Conservation (phyloP, 352 stramenopile genomes). For the Phytophthora pseudosyringae region DNA sequence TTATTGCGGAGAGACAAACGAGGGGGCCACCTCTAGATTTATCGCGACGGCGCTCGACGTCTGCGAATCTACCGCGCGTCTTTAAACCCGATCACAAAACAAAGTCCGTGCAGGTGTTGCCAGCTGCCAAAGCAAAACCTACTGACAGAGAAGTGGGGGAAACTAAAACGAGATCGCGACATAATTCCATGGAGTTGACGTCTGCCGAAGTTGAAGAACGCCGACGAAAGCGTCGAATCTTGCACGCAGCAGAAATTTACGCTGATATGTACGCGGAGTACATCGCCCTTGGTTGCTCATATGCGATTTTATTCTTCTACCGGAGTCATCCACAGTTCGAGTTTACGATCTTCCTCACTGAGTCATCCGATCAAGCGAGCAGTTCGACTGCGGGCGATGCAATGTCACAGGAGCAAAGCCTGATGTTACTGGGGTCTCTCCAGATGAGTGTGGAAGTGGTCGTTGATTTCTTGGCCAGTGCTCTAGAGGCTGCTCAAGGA, state of each 20-base stretch:
- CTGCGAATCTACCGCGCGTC: background rate
- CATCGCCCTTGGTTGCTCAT: conserved; percentile 49
- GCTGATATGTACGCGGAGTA: conserved; percentile 61
- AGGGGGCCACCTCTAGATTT: background rate
- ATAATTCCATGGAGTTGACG: background rate
- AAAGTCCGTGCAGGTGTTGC: conserved; percentile 3
- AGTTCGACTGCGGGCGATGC: background rate
- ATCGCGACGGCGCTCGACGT: background rate
- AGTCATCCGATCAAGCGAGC: background rate
- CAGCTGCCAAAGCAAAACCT: background rate
- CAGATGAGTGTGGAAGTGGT: conserved; percentile 30
- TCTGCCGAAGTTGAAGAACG: background rate
- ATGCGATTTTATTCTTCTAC: conserved; percentile 40
- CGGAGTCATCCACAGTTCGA: conserved; percentile 39
- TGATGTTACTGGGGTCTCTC: conserved; percentile 8
- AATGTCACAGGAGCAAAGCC: background rate
- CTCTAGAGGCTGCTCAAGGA: conserved; percentile 26
- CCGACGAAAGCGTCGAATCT: conserved; percentile 6
- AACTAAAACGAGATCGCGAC: background rate
- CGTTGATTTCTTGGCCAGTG: conserved; percentile 31
- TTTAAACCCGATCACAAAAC: background rate
- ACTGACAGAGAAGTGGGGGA: too few relatives aligned
- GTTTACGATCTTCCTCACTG: background rate
- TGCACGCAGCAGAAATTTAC: conserved; percentile 39
- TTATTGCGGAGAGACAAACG: conserved; percentile 20